Conservation (phyloP, 2,329 filamentous ascomycete genomes). For the Cryoendolithus antarcticus region DNA sequence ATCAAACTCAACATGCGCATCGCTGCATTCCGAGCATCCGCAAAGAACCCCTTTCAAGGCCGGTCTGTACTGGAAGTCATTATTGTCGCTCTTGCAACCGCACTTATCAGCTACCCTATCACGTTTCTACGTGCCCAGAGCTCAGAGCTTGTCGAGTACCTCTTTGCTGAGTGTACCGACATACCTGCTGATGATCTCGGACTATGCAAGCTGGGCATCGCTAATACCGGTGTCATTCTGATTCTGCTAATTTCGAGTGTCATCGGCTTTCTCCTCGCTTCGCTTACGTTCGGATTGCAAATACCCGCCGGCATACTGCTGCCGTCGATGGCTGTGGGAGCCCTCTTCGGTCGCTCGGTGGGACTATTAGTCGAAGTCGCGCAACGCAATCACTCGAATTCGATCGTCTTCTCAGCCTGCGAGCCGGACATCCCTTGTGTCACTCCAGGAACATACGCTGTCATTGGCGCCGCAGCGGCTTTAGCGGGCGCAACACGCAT, state of each 20-base stretch:
- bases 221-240: slow-evolving; percentile 69
- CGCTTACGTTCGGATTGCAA: slow-evolving; percentile 83
- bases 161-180: slow-evolving; percentile 82
- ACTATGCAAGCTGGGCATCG: slow-evolving; percentile 76
- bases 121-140: slow-evolving; percentile 90
- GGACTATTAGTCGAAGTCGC: slow-evolving; percentile 84
- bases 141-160: slow-evolving; percentile 77
- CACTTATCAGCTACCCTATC: slow-evolving; percentile 88
- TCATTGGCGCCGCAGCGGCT: slow-evolving; percentile 90
- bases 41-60: slow-evolving; percentile 47
- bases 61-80: slow-evolving; percentile 70
- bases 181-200: slow-evolving; percentile 76
- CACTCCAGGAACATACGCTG: slow-evolving; percentile 89
- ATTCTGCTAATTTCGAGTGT: slow-evolving; percentile 71
- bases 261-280: slow-evolving; percentile 73
- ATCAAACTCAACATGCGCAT: slow-evolving; percentile 89
- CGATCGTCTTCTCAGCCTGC: slow-evolving; percentile 67
- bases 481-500: slow-evolving; percentile 87
- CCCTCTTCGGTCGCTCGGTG: slow-evolving; percentile 75
- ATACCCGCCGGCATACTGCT: slow-evolving; percentile 93
- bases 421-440: slow-evolving; percentile 76
- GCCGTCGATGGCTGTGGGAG: slow-evolving; percentile 91
- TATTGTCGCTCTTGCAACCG: slow-evolving; percentile 67
- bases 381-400: slow-evolving; percentile 63
- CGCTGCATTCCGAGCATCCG: slow-evolving; percentile 63